These are phyloP conservation scores for Aspergillus udagawae DNA, from an alignment of 2,329 filamentous ascomycete species.

Conservation along the genomic window DNA sequence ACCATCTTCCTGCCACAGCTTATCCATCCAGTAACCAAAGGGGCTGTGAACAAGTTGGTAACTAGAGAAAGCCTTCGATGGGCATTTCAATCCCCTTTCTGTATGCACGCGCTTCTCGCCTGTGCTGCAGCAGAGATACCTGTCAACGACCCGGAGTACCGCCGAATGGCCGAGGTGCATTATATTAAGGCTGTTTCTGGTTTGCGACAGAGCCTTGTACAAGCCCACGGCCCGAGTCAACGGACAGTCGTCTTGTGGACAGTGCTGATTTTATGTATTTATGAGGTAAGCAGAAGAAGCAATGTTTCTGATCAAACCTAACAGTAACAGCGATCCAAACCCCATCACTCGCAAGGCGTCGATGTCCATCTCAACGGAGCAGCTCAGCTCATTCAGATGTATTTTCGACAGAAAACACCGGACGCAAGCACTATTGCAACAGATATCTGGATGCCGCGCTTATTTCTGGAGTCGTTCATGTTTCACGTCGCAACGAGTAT, in stretches of 20 bases:
- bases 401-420: neutral
- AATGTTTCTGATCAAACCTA: neutral
- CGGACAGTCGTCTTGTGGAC: conserved; percentile 14
- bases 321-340: conserved; percentile 13
- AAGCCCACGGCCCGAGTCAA: neutral
- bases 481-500: conserved; percentile 25
- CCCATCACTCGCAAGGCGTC: conserved; percentile 13
- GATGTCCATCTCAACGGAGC: conserved; percentile 20
- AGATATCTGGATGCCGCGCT: conserved; percentile 8
- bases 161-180: conserved; percentile 11
- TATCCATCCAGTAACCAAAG: conserved; percentile 15
- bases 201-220: conserved; percentile 4
- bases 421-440: neutral
- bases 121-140: conserved; percentile 21
- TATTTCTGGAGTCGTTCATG: conserved; percentile 23
- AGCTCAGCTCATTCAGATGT: conserved; percentile 16
- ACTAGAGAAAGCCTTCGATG: conserved; percentile 10
- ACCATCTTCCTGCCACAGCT: conserved; percentile 19
- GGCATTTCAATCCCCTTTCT: conserved; percentile 14
- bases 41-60: conserved; percentile 6
- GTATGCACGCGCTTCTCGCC: conserved; percentile 21
- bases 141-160: conserved; percentile 5
- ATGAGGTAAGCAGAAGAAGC: conserved; percentile 14
- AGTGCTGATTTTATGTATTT: conserved; percentile 21
- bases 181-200: conserved; percentile 15